Evolutionary conservation across 2,329 filamentous ascomycete species (phyloP), one percentile per base, ranked within the genome.

Genomic region (Orbilia javanica): DNA sequence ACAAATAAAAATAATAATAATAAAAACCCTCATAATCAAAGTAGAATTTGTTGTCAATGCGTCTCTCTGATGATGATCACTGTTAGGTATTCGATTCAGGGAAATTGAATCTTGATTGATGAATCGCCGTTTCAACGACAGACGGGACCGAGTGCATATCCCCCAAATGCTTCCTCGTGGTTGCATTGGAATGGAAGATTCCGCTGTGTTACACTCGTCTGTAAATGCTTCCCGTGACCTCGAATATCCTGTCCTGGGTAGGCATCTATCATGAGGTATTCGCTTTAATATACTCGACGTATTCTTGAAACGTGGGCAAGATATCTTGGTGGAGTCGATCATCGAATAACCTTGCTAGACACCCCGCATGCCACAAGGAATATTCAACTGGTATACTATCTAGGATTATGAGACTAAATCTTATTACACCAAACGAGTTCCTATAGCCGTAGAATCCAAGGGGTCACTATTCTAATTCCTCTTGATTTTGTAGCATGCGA

Each of bases 221-320:
- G 31, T 42, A 25, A 39, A 11, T 11, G 10, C 25, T 22, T 29
- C 50, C n/a, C 52, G 52, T 57, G 34, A 60, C 20, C 8, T 27
- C 34, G 42, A 42, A 42, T 60, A 60, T 42, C 11, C 3, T 25
- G 34, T 42, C 27, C 34, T 27, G n/a, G 55, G 27, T 20, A 60
- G 11, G 34, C 20, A 36, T 39, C 31, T 13, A 60, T 27, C 3
- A 15, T 27, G 2, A 39, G 55, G 42, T 42, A 31, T 42, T 60
- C 55, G 34, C 34, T 60, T 60, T 20, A n/a, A 57, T 57, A 34
- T 57, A 42, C 31, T 60, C 55, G 55, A 60, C 18, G 34, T 34
- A 60, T 60, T 60, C 27, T 60, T 60, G 55, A 60, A 60, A 60
- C 34, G 34, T 60, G 55, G 55, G 27, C 34, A 8, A 11, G 7